A percentile compares a stretch with the other conserved stretches of the same genome.
Evolutionary conservation across 164 flowering plant species (phyloP).

Genomic region (Brasenia schreberi): DNA sequence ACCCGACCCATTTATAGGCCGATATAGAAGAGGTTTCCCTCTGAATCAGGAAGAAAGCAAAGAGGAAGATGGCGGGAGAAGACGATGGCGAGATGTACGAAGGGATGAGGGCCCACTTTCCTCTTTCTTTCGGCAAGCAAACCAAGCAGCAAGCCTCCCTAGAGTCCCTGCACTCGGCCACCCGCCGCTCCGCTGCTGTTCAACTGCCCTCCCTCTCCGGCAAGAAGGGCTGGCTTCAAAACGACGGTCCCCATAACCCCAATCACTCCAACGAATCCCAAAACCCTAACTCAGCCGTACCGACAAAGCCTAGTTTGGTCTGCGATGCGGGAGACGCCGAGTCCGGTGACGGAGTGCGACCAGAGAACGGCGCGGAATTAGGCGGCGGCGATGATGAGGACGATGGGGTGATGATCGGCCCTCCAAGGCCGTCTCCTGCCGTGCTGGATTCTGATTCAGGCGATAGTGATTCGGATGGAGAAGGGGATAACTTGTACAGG

Average conservation of each 20-base stretch:
- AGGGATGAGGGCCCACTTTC: conserved; percentile 74
- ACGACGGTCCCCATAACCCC: conserved; percentile 31
- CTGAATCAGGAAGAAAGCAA: no score
- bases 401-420: conserved; percentile 41
- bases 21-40: no score
- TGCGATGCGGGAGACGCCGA: background rate
- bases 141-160: conserved; percentile 56
- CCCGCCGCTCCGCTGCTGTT: conserved; percentile 33
- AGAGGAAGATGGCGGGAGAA: background rate
- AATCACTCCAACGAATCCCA: conserved; percentile 31
- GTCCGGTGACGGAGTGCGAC: background rate
- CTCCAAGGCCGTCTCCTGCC: conserved; percentile 35
- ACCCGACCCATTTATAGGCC: no score
- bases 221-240: background rate
- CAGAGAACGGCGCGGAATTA: conserved; percentile 5
- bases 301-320: background rate
- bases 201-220: background rate
- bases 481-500: conserved; percentile 30
- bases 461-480: conserved; percentile 14
- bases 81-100: conserved; percentile 67
- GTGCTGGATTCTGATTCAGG: conserved; percentile 18
- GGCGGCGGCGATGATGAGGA: conserved; percentile 18
- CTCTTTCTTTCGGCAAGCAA: conserved; percentile 77
- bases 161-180: conserved; percentile 62
- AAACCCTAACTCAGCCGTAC: conserved; percentile 18